These are phyloP conservation scores for Cercospora sesami DNA, from an alignment of 2,329 filamentous ascomycete genomes.

Conservation along the genomic window DNA sequence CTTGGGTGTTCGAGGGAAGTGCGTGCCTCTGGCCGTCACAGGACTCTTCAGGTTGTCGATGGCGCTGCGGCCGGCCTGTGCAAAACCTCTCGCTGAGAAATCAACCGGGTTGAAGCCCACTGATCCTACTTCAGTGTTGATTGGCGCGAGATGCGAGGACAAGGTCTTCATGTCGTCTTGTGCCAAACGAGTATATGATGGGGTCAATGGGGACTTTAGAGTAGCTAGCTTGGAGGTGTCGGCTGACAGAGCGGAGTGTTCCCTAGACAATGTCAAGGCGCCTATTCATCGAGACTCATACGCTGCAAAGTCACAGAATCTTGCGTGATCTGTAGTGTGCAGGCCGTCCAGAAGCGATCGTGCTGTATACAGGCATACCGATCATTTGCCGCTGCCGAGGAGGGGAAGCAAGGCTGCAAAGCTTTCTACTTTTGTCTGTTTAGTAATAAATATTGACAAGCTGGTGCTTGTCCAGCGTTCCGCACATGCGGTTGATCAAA, in stretches of 20 bases:
- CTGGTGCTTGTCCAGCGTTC: neutral
- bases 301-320: neutral
- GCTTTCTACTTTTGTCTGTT: neutral
- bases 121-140: slow-evolving; percentile 8
- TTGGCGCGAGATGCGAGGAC: neutral
- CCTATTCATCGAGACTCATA: neutral
- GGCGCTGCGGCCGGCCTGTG: neutral
- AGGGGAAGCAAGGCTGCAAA: neutral
- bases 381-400: neutral
- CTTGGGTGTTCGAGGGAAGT: neutral
- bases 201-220: neutral
- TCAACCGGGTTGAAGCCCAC: neutral
- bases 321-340: neutral
- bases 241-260: neutral
- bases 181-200: neutral
- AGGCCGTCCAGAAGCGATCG: neutral
- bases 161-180: neutral
- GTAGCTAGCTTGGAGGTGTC: neutral
- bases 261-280: neutral
- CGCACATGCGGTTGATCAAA: neutral
- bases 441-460: neutral
- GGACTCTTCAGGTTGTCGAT: slow-evolving; percentile 6
- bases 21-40: neutral
- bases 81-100: neutral
- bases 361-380: neutral